Base-by-base conservation (phyloP, 306 rosid genomes). In the Trichosanthes truncata region DNA sequence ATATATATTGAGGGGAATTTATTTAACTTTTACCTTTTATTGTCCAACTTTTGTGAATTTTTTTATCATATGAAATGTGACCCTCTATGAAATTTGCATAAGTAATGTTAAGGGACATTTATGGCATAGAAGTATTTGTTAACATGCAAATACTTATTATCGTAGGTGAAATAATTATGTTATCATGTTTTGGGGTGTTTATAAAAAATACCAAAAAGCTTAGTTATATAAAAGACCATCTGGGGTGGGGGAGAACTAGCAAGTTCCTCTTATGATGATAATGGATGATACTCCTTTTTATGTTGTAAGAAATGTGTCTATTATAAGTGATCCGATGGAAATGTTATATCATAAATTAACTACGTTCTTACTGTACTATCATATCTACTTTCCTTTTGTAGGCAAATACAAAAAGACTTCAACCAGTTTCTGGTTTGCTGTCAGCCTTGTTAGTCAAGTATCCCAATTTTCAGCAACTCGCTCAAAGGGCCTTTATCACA, bases 401-500 rank as follows among this genome's bases (percentile, higher is more conserved):
- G 98, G 91, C 91, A 53, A 95, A 79, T 80, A 82, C 81, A 67
- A 88, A 90, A 75, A 83, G 81, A 48, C 62, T 91, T 82, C 97
- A 95, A 84, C 90, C 90, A 6, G 91, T 95, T 82, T 90, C 97
- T 53, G 87, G 86, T 77, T 55, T 88, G 87, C 68, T 95, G 85
- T 88, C 97, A 69, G 85, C 93, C 78, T 86, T 95, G 77, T 85
- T 92, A 78, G 97, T 83, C 75, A 89, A 95, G 88, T 87, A 92
- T 79, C 97, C 97, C 25, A 91, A 90, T 25, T 72, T 95, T 77
- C 95, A 87, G 85, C 83, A 76, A 29, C 84, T 74, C 33, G 98
- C 98, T 67, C 89, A 90, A 84, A 93, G 91, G 82, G 97, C 97
- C 4, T 86, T 95, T 62, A 46, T 87, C 66, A 95, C 93, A 26